Evolutionary conservation across 495 filamentous ascomycete genomes (phyloP).

Genomic region (Penicillium daleae): DNA sequence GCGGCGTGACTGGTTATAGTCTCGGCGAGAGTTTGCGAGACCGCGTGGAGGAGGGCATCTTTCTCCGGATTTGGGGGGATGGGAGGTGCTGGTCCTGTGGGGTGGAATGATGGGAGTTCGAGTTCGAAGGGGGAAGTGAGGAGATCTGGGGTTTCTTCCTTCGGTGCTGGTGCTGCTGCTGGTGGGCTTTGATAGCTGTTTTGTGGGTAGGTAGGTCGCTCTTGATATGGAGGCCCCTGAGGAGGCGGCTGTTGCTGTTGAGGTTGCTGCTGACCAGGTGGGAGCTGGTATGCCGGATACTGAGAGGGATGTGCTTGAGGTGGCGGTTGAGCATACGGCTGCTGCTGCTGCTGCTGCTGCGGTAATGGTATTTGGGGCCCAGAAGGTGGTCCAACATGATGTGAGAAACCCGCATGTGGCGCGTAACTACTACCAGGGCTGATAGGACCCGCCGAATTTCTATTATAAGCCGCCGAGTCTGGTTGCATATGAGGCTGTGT

Average conservation of each 20-base stretch:
- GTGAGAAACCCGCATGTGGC: constrained; percentile 10
- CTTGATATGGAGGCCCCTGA: constrained; percentile 19
- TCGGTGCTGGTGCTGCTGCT: constrained; percentile 40
- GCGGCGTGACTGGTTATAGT: constrained; percentile 65
- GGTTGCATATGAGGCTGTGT: constrained; percentile 16
- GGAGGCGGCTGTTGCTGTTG: constrained; percentile 20
- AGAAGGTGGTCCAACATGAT: constrained; percentile 12
- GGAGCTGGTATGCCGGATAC: constrained; percentile 27
- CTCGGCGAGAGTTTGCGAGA: constrained; percentile 68
- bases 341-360: constrained; percentile 5
- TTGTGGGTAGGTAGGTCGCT: constrained; percentile 25
- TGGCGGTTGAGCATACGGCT: constrained; percentile 11
- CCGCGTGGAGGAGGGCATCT: constrained; percentile 78
- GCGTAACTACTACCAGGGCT: constrained; percentile 5
- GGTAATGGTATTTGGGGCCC: neutral
- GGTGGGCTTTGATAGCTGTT: constrained; percentile 20
- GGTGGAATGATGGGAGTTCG: constrained; percentile 61
- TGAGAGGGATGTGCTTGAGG: constrained; percentile 17
- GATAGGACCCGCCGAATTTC: constrained; percentile 13
- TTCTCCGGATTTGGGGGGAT: constrained; percentile 97
- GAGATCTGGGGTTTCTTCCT: constrained; percentile 65
- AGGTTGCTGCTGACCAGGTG: constrained; percentile 20
- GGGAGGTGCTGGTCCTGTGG: constrained; percentile 70
- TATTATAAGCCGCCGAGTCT: constrained; percentile 21
- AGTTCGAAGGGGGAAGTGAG: constrained; percentile 70